Conservation (phyloP, 805 yeast genomes). For the Kuraishia ogatae region DNA sequence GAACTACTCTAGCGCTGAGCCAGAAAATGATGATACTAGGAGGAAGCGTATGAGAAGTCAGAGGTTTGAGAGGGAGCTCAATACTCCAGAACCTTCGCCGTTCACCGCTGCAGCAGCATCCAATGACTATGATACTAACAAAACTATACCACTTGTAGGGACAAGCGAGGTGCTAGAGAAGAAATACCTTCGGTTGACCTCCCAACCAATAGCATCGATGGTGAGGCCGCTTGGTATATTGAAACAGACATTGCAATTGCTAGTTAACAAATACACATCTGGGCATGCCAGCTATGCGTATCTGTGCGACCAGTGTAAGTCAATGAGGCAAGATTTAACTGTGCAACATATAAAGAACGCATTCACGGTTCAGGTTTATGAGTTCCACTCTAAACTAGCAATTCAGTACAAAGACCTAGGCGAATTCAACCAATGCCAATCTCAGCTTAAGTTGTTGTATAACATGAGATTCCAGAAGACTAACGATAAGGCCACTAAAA, state of each 20-base stretch:
- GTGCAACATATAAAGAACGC: slow-evolving; percentile 80
- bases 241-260: slow-evolving; percentile 43
- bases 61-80: slow-evolving; percentile 34
- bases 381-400: slow-evolving; percentile 82
- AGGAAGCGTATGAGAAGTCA: slow-evolving; percentile 29
- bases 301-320: slow-evolving; percentile 82
- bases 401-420: slow-evolving; percentile 79
- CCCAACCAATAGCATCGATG: slow-evolving; percentile 78
- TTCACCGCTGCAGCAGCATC: neutral
- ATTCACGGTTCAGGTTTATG: slow-evolving; percentile 74
- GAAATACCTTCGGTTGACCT: slow-evolving; percentile 73
- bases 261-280: slow-evolving; percentile 42
- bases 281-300: slow-evolving; percentile 59
- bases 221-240: slow-evolving; percentile 71
- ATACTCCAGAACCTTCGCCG: slow-evolving; percentile 8
- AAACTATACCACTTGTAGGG: slow-evolving; percentile 40
- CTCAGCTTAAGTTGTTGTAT: slow-evolving; percentile 64
- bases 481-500: slow-evolving; percentile 13
- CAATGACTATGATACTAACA: neutral
- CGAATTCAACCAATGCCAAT: slow-evolving; percentile 91
- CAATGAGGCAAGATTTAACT: slow-evolving; percentile 86
- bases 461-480: neutral
- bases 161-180: slow-evolving; percentile 62
- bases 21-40: slow-evolving; percentile 22
- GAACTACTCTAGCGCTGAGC: neutral